Conservation (phyloP, 2,329 filamentous ascomycete species). For the Cytospora chrysosperma region DNA sequence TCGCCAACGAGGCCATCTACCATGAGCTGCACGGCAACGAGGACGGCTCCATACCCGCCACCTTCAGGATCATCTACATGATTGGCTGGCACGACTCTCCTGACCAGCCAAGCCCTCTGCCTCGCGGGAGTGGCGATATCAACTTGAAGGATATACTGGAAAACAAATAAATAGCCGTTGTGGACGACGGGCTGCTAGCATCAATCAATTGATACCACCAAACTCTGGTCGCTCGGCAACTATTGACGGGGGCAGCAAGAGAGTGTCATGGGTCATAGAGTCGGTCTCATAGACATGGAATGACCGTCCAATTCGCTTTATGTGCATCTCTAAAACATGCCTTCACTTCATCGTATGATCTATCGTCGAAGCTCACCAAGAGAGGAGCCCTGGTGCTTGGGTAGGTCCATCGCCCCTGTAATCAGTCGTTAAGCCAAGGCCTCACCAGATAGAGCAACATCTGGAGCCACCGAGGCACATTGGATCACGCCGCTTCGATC, state of each 20-base stretch:
- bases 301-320: background rate
- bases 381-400: background rate
- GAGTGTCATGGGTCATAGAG: background rate
- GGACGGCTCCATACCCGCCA: conserved; percentile 77
- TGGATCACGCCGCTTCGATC: background rate
- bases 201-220: background rate
- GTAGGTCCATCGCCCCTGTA: background rate
- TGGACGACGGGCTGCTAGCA: background rate
- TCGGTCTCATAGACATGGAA: background rate
- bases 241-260: background rate
- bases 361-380: background rate
- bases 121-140: conserved; percentile 80
- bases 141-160: conserved; percentile 81
- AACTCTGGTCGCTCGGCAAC: background rate
- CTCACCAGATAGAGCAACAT: background rate
- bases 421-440: too few relatives aligned
- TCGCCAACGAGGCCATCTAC: conserved; percentile 89
- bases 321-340: background rate
- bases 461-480: background rate
- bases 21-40: conserved; percentile 80
- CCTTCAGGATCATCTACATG: conserved; percentile 96
- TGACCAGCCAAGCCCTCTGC: conserved; percentile 74
- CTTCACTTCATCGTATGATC: background rate
- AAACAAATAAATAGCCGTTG: conserved; percentile 37
- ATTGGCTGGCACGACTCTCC: conserved; percentile 93